These are phyloP conservation scores for Geotrichum europaeum DNA, from an alignment of 1,139 yeast species.

Conservation along the genomic window DNA sequence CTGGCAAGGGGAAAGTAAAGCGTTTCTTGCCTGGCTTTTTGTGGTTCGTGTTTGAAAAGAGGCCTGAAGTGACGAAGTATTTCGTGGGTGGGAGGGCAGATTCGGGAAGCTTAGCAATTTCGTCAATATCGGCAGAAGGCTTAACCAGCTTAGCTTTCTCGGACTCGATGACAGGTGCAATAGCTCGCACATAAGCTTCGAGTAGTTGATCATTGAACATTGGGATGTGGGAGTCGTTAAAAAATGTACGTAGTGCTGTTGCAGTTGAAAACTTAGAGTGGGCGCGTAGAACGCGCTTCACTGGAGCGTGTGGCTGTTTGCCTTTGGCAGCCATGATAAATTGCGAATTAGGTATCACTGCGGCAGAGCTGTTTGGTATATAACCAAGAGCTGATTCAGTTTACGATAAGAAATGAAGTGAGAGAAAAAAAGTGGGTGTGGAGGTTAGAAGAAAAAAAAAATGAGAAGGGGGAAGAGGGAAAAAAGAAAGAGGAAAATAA, in stretches of 20 bases:
- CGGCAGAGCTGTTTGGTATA: not conserved
- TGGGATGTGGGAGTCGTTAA: conserved; percentile 10
- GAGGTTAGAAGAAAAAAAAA: not conserved
- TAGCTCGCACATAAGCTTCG: conserved; percentile 14
- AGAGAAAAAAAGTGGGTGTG: not conserved
- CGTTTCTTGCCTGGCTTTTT: conserved; percentile 8
- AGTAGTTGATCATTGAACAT: conserved; percentile 11
- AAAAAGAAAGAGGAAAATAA: not conserved
- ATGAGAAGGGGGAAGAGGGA: not conserved
- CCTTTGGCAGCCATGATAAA: conserved; percentile 9
- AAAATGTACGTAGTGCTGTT: conserved; percentile 8
- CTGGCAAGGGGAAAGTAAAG: conserved; percentile 25
- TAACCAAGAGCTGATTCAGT: not conserved
- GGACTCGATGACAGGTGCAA: conserved; percentile 10
- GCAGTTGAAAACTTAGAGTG: conserved; percentile 12
- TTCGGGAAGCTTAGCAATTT: not conserved
- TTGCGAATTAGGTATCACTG: not conserved
- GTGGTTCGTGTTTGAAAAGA: conserved; percentile 10
- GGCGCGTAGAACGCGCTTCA: conserved; percentile 11
- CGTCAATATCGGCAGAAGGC: not conserved
- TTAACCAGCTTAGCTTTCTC: not conserved
- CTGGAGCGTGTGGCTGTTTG: conserved; percentile 1
- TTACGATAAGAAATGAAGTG: not conserved
- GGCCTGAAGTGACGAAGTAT: conserved; percentile 12
- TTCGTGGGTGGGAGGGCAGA: not conserved